Conservation (phyloP, 129 eudicot species). For the Dittrichia graveolens region DNA sequence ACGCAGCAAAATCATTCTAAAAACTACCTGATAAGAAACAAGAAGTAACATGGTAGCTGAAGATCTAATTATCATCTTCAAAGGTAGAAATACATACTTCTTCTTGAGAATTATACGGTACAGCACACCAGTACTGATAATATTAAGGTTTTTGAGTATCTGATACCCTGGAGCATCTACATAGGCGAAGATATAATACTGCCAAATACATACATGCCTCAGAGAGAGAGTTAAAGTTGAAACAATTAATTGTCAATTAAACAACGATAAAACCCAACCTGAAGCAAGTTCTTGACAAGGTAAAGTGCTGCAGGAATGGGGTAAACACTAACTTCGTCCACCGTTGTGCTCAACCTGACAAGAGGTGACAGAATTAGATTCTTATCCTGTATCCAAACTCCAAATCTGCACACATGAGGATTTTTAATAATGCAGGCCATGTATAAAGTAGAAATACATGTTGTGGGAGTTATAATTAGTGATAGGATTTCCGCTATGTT, state of each 20-base stretch:
- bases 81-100: constrained; percentile 55
- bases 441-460: constrained; percentile 1
- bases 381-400: constrained; percentile 5
- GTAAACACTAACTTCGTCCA: constrained; percentile 89
- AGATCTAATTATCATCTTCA: constrained; percentile 12
- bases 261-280: constrained; percentile 48
- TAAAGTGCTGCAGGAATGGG: constrained; percentile 99
- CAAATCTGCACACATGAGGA: background rate
- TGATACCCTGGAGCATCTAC: constrained; percentile 99
- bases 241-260: constrained; percentile 8
- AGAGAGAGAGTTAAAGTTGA: constrained; percentile 33
- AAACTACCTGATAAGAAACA: constrained; percentile 19
- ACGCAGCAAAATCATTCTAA: constrained; percentile 17
- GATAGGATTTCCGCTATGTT: background rate
- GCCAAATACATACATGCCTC: constrained; percentile 41
- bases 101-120: constrained; percentile 88
- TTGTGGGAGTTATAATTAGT: background rate
- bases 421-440: background rate
- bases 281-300: constrained; percentile 94
- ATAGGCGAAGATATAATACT: constrained; percentile 97
- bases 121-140: constrained; percentile 90
- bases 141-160: constrained; percentile 90
- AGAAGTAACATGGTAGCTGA: constrained; percentile 25
- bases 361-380: constrained; percentile 16
- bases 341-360: constrained; percentile 81